phyloP scores from a whole-genome alignment of 2,329 filamentous ascomycete species.

The Periglandula ipomoeae region DNA sequence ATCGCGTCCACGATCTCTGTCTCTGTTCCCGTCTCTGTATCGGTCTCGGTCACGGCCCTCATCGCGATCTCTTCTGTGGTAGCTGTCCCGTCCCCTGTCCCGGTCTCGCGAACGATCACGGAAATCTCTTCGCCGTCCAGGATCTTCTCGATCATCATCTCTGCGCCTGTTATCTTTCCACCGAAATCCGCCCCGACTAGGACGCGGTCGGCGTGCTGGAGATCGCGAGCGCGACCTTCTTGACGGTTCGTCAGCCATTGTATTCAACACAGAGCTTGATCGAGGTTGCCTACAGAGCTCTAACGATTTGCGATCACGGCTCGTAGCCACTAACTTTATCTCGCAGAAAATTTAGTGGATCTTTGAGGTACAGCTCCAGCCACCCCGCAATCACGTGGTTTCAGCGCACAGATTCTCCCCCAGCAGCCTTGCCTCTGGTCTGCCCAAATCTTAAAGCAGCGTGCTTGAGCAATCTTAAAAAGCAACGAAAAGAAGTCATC shows the following conservation, averaged over 20 bases:
- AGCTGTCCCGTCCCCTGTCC: conserved; percentile 19
- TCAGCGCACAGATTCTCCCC: too few relatives aligned
- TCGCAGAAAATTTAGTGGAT: neutral
- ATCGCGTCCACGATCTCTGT: conserved; percentile 17
- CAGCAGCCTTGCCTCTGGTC: too few relatives aligned
- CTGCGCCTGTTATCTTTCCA: conserved; percentile 50
- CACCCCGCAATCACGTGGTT: conserved; percentile 1
- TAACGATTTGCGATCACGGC: too few relatives aligned
- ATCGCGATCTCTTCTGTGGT: conserved; percentile 13
- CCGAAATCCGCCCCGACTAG: conserved; percentile 38
- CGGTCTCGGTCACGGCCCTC: conserved; percentile 23
- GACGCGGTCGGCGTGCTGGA: conserved; percentile 15
- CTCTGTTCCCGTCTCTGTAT: conserved; percentile 14
- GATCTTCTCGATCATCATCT: conserved; percentile 26
- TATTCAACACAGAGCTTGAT: neutral
- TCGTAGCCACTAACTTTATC: neutral
- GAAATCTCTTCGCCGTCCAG: conserved; percentile 33
- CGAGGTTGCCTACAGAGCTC: neutral
- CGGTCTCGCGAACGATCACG: conserved; percentile 31
- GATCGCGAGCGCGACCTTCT: conserved; percentile 19
- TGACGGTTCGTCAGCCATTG: conserved; percentile 17
- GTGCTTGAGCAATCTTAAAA: neutral
- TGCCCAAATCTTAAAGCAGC: neutral
- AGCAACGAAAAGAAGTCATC: neutral
- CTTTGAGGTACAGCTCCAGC: neutral